Evolutionary conservation across 306 rosid species (phyloP), one percentile per base, ranked within the genome.

Genomic region (Pyrus betulifolia): DNA sequence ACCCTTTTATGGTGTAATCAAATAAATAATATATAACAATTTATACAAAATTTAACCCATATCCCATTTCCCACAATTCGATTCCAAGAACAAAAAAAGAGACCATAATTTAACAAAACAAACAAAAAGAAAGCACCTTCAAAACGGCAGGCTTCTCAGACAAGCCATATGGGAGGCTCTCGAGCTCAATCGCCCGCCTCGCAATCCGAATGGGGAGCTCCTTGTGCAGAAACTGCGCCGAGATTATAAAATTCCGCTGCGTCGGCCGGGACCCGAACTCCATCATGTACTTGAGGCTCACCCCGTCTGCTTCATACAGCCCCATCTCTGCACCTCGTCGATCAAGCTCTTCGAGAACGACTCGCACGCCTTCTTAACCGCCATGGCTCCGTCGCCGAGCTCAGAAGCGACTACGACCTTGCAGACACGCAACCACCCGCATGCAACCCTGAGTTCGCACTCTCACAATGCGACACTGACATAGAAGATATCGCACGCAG

Each of bases 161-260:
- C 63, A 93, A 86, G 42, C 93, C 93, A 60, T 91, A 93, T 11
- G 98, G 98, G 38, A 91, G 93, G 59, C 61, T 72, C 75, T 93
- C 90, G 61, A 93, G 93, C 73, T 93, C 97, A 68, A 86, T 72
- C 13, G 93, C 88, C 58, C 98, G 80, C 67, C 98, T 86, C 1
- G 98, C 97, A 82, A 93, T 91, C 46, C 98, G 73, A 82, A 91
- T 87, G 57, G 98, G 89, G 25, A 93, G 91, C 80, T 91, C 98
- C 76, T 91, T 91, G 75, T 89, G 97, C 76, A 93, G 91, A 70
- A 93, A 93, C 83, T 91, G 93, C 31, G 98, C 91, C 19, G 98
- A 89, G 57, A 93, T 80, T 3, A 91, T 66, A 76, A 93, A 70
- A 83, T 91, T 88, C 67, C 71, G 82, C 0, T 58, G 8, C 11